Evolutionary conservation across 257 asterid species (phyloP).

Genomic region (Apocynum venetum): DNA sequence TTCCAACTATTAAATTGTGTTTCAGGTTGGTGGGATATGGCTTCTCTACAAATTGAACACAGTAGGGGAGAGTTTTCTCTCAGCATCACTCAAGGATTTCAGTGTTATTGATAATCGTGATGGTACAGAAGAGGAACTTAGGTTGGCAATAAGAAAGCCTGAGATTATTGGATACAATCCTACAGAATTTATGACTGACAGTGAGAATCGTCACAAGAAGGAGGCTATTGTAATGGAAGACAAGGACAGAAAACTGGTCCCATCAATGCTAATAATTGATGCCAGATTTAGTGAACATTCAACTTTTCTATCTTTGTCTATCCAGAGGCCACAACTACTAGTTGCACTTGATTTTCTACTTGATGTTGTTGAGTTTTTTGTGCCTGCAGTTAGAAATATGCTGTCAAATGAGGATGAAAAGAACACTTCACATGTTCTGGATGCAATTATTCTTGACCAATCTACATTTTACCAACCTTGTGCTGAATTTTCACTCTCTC

Average conservation of each 20-base stretch:
- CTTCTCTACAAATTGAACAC: constrained; percentile 70
- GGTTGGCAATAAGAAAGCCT: constrained; percentile 84
- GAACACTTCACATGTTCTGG: constrained; percentile 44
- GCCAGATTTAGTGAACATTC: constrained; percentile 61
- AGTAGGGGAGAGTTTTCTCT: constrained; percentile 73
- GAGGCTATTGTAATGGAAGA: constrained; percentile 28
- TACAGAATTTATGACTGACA: constrained; percentile 33
- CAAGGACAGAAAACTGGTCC: constrained; percentile 43
- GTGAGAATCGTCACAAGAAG: constrained; percentile 25
- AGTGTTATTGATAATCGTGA: constrained; percentile 86
- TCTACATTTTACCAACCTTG: constrained; percentile 60
- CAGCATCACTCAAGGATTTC: constrained; percentile 78
- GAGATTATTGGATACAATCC: constrained; percentile 44
- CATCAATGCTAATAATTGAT: constrained; percentile 86
- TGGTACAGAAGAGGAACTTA: constrained; percentile 88
- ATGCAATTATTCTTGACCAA: constrained; percentile 75
- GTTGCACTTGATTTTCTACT: constrained; percentile 94
- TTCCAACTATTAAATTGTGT: constrained; percentile 12
- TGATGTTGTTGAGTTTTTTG: constrained; percentile 89
- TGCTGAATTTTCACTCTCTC: constrained; percentile 63
- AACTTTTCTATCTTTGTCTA: constrained; percentile 61
- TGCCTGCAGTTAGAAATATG: constrained; percentile 80
- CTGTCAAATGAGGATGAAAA: constrained; percentile 54
- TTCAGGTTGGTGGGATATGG: constrained; percentile 87
- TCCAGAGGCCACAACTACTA: constrained; percentile 96